Percentiles rank a stretch among this genome's conserved stretches.
Evolutionary conservation across 83 land plant genomes (phyloP).

Genomic region (Isoetes engelmannii): DNA sequence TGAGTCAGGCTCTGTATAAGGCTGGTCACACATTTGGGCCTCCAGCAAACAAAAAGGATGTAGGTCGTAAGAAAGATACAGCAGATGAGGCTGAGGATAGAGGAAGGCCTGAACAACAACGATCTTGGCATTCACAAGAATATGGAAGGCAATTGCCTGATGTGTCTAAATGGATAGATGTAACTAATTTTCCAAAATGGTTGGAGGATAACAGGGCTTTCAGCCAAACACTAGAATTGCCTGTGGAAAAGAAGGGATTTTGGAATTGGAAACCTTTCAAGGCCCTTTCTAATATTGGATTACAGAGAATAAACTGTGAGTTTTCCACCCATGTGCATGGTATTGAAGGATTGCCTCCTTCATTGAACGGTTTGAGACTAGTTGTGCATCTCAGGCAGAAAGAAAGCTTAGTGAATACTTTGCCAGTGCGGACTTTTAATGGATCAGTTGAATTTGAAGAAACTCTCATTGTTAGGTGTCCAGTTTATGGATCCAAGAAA

Average conservation of each 20-base stretch:
- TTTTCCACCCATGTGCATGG: slow-evolving; percentile 67
- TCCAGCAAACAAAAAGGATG: not conserved
- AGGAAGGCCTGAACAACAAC: no score
- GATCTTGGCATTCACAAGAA: no score
- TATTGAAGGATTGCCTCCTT: slow-evolving; percentile 50
- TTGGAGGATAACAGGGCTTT: not conserved
- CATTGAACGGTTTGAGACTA: slow-evolving; percentile 88
- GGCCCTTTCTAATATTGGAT: slow-evolving; percentile 61
- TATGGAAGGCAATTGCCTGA: no score
- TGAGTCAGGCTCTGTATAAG: slow-evolving; percentile 20
- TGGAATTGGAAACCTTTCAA: slow-evolving; percentile 88
- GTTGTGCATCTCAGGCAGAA: slow-evolving; percentile 55
- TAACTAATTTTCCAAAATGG: not conserved
- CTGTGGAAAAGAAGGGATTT: slow-evolving; percentile 44
- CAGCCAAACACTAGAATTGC: slow-evolving; percentile 9
- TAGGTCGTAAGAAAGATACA: no score
- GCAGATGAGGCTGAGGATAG: no score
- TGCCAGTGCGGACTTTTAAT: slow-evolving; percentile 65
- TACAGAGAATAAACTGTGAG: slow-evolving; percentile 49
- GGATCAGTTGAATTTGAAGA: slow-evolving; percentile 33
- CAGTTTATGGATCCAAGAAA: slow-evolving; percentile 21
- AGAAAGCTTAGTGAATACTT: slow-evolving; percentile 67
- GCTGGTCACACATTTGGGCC: slow-evolving; percentile 12
- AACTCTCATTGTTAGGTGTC: slow-evolving; percentile 17
- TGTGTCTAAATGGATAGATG: no score